phyloP scores from a whole-genome alignment of 208 protist genomes.

The Trypanosoma avium region DNA sequence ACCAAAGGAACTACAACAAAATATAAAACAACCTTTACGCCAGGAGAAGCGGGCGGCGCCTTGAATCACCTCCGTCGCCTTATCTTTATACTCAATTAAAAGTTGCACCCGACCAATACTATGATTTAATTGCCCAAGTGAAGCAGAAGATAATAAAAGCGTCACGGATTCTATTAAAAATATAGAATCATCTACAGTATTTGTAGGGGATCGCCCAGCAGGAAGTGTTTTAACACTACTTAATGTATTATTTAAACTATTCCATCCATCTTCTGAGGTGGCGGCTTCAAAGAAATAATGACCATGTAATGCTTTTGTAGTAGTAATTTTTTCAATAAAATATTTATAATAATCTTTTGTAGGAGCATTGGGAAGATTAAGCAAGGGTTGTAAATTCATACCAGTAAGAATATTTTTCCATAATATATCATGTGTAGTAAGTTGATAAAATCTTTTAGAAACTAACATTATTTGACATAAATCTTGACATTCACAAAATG shows the following conservation, averaged over 20 bases:
- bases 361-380: constrained; percentile 27
- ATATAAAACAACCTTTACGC: constrained; percentile 51
- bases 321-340: constrained; percentile 67
- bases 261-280: background rate
- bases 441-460: constrained; percentile 27
- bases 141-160: constrained; percentile 53
- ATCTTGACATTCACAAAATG: constrained; percentile 41
- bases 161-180: constrained; percentile 41
- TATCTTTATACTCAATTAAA: constrained; percentile 59
- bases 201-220: too few species aligned
- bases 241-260: background rate
- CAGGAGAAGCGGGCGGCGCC: constrained; percentile 66
- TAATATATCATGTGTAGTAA: constrained; percentile 42
- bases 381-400: constrained; percentile 55
- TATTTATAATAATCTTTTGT: constrained; percentile 50
- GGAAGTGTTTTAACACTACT: background rate
- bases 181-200: constrained; percentile 11
- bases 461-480: constrained; percentile 51
- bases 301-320: constrained; percentile 60
- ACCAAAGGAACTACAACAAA: constrained; percentile 55
- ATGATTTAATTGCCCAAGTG: constrained; percentile 63
- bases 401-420: constrained; percentile 42
- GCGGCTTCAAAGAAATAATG: constrained; percentile 57
- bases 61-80: constrained; percentile 61
- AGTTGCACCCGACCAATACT: constrained; percentile 64